Evolutionary conservation across 257 asterid genomes (phyloP).

Genomic region (Verbascum thapsus): DNA sequence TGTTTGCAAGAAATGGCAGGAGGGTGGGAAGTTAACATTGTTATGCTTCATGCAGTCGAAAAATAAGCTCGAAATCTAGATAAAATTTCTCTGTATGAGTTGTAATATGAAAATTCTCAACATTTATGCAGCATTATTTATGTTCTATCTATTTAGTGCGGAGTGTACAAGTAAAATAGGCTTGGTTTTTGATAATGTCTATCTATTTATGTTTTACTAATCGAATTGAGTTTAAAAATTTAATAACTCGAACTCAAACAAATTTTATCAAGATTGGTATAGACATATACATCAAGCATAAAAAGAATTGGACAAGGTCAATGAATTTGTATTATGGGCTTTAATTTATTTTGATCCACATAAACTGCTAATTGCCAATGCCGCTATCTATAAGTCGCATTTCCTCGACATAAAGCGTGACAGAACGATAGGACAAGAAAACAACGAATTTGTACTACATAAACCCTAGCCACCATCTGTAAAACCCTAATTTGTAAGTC

Average conservation of each 20-base stretch:
- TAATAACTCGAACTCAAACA: too few species aligned
- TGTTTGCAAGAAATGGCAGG: background rate
- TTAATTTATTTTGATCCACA: too few species aligned
- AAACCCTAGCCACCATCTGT: conserved; percentile 38
- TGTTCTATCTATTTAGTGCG: background rate
- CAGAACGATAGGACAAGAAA: background rate
- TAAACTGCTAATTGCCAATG: too few species aligned
- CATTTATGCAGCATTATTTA: background rate
- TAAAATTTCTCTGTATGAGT: background rate
- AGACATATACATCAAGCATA: too few species aligned
- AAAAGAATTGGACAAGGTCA: too few species aligned
- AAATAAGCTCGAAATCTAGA: conserved; percentile 6
- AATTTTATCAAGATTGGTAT: too few species aligned
- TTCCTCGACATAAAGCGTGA: too few species aligned
- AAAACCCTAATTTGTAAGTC: conserved; percentile 36
- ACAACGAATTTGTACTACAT: conserved; percentile 1
- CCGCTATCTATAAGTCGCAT: background rate
- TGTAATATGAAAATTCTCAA: background rate
- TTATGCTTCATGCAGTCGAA: conserved; percentile 7
- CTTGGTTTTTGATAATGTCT: too few species aligned
- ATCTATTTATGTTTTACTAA: too few species aligned
- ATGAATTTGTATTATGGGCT: too few species aligned
- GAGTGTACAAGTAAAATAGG: too few species aligned
- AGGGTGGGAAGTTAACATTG: conserved; percentile 15
- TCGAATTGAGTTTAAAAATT: too few species aligned